phyloP scores from a whole-genome alignment of 805 yeast genomes.

The Cyberlindnera bimundalis region DNA sequence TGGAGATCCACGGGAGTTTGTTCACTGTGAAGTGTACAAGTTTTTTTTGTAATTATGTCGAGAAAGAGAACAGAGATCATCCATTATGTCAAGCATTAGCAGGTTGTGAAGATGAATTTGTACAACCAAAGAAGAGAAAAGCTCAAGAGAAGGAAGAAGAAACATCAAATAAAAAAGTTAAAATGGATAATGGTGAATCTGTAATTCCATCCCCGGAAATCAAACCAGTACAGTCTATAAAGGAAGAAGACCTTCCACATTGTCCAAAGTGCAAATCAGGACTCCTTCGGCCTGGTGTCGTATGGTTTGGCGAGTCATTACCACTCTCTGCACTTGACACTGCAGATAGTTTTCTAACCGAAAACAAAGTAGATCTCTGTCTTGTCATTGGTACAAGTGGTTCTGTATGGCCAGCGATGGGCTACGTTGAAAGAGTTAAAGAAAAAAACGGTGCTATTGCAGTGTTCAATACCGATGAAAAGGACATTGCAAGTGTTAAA shows the following conservation, averaged over 20 bases:
- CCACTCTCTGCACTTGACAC: constrained; percentile 59
- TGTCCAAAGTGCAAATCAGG: constrained; percentile 76
- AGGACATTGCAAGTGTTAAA: constrained; percentile 39
- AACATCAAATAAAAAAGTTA: not conserved
- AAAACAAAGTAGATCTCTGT: constrained; percentile 60
- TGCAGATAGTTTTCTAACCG: constrained; percentile 66
- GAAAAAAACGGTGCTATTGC: constrained; percentile 80
- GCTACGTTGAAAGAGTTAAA: constrained; percentile 76
- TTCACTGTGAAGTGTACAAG: constrained; percentile 73
- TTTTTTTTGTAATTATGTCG: constrained; percentile 64
- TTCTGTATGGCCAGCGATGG: constrained; percentile 87
- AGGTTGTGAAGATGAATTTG: constrained; percentile 37
- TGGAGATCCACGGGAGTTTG: constrained; percentile 78
- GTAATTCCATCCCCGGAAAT: constrained; percentile 38
- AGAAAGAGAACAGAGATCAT: constrained; percentile 45
- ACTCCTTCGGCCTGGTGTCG: constrained; percentile 81
- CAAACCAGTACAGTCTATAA: constrained; percentile 45
- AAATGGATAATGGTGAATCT: not conserved
- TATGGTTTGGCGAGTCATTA: constrained; percentile 92
- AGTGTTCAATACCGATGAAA: constrained; percentile 71
- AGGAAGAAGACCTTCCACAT: constrained; percentile 54
- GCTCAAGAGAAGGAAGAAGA: not conserved
- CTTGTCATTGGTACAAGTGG: constrained; percentile 86
- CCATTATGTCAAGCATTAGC: constrained; percentile 58
- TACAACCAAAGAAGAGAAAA: constrained; percentile 18